Conservation (phyloP, 2,329 filamentous ascomycete genomes). For the Sclerotinia trifoliorum region DNA sequence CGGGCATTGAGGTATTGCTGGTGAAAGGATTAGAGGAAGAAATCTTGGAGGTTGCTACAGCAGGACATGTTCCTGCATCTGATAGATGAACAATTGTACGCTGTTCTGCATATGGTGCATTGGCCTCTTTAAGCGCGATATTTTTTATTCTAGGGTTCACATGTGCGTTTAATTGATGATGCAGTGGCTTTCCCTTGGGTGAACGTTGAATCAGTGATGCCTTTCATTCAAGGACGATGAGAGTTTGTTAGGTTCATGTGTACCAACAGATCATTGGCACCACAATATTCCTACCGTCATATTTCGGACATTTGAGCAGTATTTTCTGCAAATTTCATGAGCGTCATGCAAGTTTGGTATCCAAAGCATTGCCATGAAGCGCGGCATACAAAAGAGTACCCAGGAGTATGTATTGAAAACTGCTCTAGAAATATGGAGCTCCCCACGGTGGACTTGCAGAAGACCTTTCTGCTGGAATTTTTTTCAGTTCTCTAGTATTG, state of each 20-base stretch:
- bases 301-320: too few species aligned
- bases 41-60: slow-evolving; percentile 78
- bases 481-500: background rate
- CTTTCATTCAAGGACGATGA: background rate
- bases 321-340: background rate
- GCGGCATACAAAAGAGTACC: too few species aligned
- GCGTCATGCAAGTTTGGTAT: background rate
- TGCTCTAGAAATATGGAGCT: background rate
- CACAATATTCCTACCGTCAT: background rate
- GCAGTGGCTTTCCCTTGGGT: background rate
- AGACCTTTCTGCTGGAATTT: background rate
- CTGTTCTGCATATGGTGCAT: background rate
- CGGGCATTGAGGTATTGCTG: slow-evolving; percentile 71
- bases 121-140: background rate
- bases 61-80: slow-evolving; percentile 59
- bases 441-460: too few species aligned
- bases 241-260: background rate
- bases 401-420: background rate
- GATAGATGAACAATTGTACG: background rate
- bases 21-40: slow-evolving; percentile 74
- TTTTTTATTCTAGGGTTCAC: background rate
- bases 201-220: background rate
- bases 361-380: background rate
- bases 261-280: background rate
- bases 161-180: too few species aligned